These are phyloP conservation scores for Curvularia lunata DNA, from an alignment of 2,329 filamentous ascomycete genomes.

Conservation along the genomic window DNA sequence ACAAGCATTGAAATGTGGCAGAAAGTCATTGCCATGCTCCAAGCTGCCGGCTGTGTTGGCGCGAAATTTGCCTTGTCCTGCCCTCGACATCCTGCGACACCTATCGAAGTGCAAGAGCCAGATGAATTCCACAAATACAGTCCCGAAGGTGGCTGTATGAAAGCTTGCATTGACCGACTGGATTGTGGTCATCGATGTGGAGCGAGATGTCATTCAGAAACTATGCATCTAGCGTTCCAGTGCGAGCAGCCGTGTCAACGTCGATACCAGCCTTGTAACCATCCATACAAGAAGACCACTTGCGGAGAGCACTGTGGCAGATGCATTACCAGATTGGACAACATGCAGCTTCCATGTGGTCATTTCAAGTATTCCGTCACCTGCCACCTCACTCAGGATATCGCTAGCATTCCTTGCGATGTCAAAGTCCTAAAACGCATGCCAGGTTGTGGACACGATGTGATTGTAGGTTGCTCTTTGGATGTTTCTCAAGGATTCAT, in stretches of 20 bases:
- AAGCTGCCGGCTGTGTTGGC: no score
- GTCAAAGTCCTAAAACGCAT: conserved; percentile 51
- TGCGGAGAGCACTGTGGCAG: conserved; percentile 40
- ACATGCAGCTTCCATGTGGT: conserved; percentile 39
- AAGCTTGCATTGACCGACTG: conserved; percentile 30
- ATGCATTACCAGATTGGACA: conserved; percentile 26
- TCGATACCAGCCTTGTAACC: conserved; percentile 31
- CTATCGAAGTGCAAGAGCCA: no score
- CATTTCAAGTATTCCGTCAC: conserved; percentile 29
- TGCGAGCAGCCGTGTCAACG: conserved; percentile 38
- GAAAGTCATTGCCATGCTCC: no score
- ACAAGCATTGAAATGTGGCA: no score
- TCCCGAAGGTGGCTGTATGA: conserved; percentile 43
- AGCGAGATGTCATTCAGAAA: conserved; percentile 39
- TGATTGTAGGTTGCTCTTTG: no score
- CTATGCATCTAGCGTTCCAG: conserved; percentile 35
- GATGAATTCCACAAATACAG: conserved; percentile 7
- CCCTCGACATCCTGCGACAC: no score
- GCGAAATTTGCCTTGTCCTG: no score
- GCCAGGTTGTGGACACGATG: no score
- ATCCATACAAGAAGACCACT: conserved; percentile 36
- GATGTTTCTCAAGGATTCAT: no score
- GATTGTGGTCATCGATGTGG: conserved; percentile 42
- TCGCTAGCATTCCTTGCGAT: no score
- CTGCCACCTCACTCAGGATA: conserved; percentile 12